Percentiles rank a stretch among this genome's conserved stretches.
phyloP scores from a whole-genome alignment of 2,329 filamentous ascomycete species.

The Bipolaris victoriae region DNA sequence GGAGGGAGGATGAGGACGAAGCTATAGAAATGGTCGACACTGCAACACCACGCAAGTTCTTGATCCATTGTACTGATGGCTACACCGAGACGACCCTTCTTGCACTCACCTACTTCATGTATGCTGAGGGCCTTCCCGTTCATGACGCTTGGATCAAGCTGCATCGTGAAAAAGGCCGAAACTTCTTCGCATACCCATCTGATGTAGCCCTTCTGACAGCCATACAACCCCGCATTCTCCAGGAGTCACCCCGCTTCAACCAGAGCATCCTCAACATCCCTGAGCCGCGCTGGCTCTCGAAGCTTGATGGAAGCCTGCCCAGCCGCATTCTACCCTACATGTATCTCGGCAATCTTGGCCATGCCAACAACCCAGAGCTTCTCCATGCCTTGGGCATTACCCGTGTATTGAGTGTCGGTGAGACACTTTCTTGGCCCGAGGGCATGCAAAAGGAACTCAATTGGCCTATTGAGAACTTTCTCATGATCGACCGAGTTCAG shows the following conservation, averaged over 20 bases:
- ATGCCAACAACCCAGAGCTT: slow-evolving; percentile 91
- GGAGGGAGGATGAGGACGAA: slow-evolving; percentile 56
- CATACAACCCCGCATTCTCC: slow-evolving; percentile 76
- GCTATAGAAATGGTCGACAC: slow-evolving; percentile 61
- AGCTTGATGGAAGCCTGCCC: slow-evolving; percentile 87
- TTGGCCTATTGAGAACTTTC: slow-evolving; percentile 80
- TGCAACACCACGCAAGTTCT: slow-evolving; percentile 65
- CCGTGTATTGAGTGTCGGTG: slow-evolving; percentile 90
- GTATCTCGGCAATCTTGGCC: slow-evolving; percentile 91
- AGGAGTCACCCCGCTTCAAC: slow-evolving; percentile 66
- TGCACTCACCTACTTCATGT: slow-evolving; percentile 91
- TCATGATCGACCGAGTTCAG: slow-evolving; percentile 84
- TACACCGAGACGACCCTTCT: slow-evolving; percentile 95
- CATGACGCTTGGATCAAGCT: slow-evolving; percentile 87
- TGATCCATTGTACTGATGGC: slow-evolving; percentile 93
- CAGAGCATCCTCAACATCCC: slow-evolving; percentile 62
- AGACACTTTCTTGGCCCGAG: slow-evolving; percentile 81
- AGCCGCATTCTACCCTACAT: slow-evolving; percentile 90
- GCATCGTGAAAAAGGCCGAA: slow-evolving; percentile 79
- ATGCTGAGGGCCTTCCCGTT: slow-evolving; percentile 78
- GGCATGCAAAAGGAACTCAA: slow-evolving; percentile 62
- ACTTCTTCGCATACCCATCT: slow-evolving; percentile 94
- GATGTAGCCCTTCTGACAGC: slow-evolving; percentile 83
- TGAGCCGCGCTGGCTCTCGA: slow-evolving; percentile 80
- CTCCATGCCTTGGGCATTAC: slow-evolving; percentile 80